phyloP scores from a whole-genome alignment of 352 stramenopile species.

The Halophytophthora batemanensis region DNA sequence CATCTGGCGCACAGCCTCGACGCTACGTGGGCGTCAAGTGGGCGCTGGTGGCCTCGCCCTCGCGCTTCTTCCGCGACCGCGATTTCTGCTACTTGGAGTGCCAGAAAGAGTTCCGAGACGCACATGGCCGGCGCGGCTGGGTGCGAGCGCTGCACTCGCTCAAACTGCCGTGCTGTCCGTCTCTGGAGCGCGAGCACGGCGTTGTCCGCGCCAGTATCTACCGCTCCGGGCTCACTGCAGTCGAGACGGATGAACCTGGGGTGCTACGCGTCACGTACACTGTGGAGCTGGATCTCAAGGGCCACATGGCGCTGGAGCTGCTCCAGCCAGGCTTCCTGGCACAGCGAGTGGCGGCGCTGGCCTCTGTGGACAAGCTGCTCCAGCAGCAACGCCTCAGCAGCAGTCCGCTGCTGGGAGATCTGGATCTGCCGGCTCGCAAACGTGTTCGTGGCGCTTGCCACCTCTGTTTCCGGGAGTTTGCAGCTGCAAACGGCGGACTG shows the following conservation, averaged over 20 bases:
- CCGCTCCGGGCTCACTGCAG: conserved; percentile 68
- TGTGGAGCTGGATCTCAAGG: conserved; percentile 83
- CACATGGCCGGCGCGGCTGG: conserved; percentile 50
- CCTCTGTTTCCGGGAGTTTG: conserved; percentile 71
- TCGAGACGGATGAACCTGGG: conserved; percentile 72
- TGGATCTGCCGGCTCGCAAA: conserved; percentile 51
- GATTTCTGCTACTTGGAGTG: conserved; percentile 87
- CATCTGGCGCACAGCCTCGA: conserved; percentile 65
- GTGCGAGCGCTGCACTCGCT: conserved; percentile 57
- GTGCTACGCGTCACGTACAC: conserved; percentile 81
- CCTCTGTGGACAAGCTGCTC: conserved; percentile 71
- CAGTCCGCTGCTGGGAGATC: conserved; percentile 68
- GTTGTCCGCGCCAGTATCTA: conserved; percentile 83
- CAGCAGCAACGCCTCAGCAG: conserved; percentile 82
- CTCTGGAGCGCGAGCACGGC: conserved; percentile 44
- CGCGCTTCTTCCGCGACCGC: conserved; percentile 63
- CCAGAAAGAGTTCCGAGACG: conserved; percentile 80
- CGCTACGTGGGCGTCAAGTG: conserved; percentile 83
- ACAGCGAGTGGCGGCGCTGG: conserved; percentile 62
- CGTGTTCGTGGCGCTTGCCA: conserved; percentile 50
- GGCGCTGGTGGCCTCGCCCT: conserved; percentile 72
- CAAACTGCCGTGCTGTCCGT: conserved; percentile 51
- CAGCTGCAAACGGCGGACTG: conserved; percentile 22
- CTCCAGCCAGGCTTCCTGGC: conserved; percentile 64
- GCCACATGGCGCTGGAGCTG: conserved; percentile 62